Evolutionary conservation across 1,284 basidiomycete genomes (phyloP), one percentile per base, ranked within the genome.

Genomic region (Puccinia brachypodii): DNA sequence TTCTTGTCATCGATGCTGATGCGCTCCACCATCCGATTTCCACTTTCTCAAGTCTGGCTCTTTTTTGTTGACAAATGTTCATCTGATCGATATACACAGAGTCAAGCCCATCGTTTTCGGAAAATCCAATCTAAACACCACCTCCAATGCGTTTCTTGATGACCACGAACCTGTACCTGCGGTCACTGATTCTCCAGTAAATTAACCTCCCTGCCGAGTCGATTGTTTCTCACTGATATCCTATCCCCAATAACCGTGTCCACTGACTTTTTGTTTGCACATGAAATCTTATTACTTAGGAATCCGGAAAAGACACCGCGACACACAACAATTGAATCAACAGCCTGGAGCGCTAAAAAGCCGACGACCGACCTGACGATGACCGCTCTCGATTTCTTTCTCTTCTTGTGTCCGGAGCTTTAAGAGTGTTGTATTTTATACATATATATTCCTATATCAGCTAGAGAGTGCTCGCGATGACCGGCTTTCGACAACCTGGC

Each of bases 21-120:
- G 58, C 9, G 11, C 11, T 62, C 16, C 2, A 28, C 9, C 36
- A 44, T 33, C 75, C 31, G 33, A 16, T 28, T 8, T 69, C 56
- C 25, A 71, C 19, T 2, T 28, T 33, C 47, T 31, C 19, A 36
- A 33, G 16, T 56, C 33, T 33, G 25, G 28, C 19, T 44, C 3
- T 28, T 19, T 44, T 47, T 22, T 68, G 11, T 7, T 44, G 40
- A 68, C 9, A 22, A 1, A 33, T 25, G 36, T 25, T 38, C 36
- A 71, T 22, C 38, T 36, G 28, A 19, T 44, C 19, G 16, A 4
- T 19, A 33, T 33, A 22, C 13, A 7, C 66, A 81, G 78, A 50
- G 69, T 66, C 56, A 81, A 81, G 56, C 78, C 78, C 25, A 50
- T 62, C 42, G 78, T 81, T 9, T 81, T 81, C 62, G 78, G 78